phyloP scores from a whole-genome alignment of 2,329 filamentous ascomycete species.

The Cercospora sp. region DNA sequence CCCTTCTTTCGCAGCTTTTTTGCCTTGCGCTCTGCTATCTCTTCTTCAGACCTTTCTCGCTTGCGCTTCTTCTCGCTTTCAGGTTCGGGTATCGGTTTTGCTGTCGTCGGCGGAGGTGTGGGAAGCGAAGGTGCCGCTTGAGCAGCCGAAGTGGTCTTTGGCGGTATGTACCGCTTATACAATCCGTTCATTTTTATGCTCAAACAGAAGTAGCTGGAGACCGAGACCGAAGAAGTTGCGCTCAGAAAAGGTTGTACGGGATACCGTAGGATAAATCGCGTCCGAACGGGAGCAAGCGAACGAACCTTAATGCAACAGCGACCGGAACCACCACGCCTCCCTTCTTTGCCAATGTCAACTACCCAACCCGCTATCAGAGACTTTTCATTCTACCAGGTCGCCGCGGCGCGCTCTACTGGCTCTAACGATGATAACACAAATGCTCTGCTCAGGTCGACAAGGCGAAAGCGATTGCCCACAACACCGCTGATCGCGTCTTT shows the following conservation, averaged over 20 bases:
- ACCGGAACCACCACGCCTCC: background rate
- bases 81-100: background rate
- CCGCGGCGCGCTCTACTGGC: background rate
- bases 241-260: background rate
- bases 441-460: constrained; percentile 15
- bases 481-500: background rate
- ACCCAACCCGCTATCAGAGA: background rate
- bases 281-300: background rate
- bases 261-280: background rate
- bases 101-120: background rate
- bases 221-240: background rate
- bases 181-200: constrained; percentile 44
- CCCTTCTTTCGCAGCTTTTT: constrained; percentile 38
- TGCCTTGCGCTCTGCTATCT: constrained; percentile 35
- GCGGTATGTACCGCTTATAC: constrained; percentile 51
- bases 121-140: background rate
- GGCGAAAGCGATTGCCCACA: background rate
- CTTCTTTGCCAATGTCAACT: background rate
- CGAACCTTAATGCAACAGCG: background rate
- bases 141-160: constrained; percentile 30
- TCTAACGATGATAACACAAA: background rate
- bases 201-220: background rate
- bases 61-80: constrained; percentile 35
- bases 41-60: constrained; percentile 35
- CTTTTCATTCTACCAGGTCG: background rate